Evolutionary conservation across 305 asterid genomes (phyloP).

Genomic region (Euphrasia arctica): DNA sequence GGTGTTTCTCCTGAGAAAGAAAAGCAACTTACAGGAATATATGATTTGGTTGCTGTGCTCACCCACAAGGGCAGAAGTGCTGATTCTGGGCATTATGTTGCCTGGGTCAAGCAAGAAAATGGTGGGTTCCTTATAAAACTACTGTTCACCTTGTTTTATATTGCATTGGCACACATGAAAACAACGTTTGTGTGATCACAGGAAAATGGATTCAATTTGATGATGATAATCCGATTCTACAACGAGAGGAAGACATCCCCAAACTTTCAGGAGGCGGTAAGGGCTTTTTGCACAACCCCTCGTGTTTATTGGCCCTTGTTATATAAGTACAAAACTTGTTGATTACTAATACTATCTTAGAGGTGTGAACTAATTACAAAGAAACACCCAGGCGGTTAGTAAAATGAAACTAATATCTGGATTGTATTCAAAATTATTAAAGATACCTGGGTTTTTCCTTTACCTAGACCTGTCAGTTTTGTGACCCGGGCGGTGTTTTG

Average conservation of each 20-base stretch:
- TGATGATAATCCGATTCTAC: slow-evolving; percentile 86
- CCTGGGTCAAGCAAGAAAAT: slow-evolving; percentile 98
- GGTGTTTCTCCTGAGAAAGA: slow-evolving; percentile 56
- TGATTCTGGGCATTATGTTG: slow-evolving; percentile 96
- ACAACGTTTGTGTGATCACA: slow-evolving; percentile 11
- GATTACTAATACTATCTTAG: background rate
- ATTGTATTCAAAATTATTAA: background rate
- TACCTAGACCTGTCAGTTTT: background rate
- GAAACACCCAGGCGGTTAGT: background rate
- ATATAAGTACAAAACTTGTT: background rate
- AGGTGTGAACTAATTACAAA: background rate
- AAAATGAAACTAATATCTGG: background rate
- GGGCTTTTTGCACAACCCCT: slow-evolving; percentile 11
- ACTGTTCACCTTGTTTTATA: slow-evolving; percentile 1
- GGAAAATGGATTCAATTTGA: slow-evolving; percentile 75
- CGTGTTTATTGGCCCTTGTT: background rate
- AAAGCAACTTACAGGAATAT: slow-evolving; percentile 73
- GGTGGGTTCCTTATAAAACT: slow-evolving; percentile 45
- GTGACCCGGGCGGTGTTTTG: background rate
- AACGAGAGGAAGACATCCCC: slow-evolving; percentile 87
- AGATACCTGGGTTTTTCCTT: background rate
- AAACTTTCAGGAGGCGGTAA: slow-evolving; percentile 97
- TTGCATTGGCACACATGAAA: slow-evolving; percentile 20
- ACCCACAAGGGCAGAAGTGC: slow-evolving; percentile 99
- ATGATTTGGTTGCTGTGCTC: slow-evolving; percentile 94